Conservation (phyloP, 768 basidiomycete species). For the Mycena metata region DNA sequence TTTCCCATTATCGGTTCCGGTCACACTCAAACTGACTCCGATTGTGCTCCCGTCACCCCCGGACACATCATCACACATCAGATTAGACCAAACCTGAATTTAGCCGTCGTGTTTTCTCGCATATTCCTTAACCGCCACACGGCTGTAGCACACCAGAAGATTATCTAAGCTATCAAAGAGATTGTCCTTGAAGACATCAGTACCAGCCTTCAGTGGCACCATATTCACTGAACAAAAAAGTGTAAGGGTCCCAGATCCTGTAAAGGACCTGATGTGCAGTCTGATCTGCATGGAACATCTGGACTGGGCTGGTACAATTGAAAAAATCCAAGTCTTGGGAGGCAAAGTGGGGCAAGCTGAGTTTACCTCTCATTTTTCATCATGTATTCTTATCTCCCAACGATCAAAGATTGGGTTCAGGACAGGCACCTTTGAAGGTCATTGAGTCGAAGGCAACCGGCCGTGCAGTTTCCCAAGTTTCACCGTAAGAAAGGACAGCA, state of each 20-base stretch:
- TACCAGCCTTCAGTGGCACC: conserved; percentile 23
- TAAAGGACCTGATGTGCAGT: conserved; percentile 42
- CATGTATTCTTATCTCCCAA: neutral
- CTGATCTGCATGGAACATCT: conserved; percentile 41
- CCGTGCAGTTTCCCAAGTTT: too few species aligned
- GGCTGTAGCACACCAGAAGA: conserved; percentile 8
- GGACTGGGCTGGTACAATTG: conserved; percentile 40
- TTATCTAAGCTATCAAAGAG: conserved; percentile 14
- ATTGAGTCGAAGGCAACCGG: too few species aligned
- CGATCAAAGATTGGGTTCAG: conserved; percentile 42
- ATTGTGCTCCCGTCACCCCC: too few species aligned
- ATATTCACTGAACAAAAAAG: conserved; percentile 25
- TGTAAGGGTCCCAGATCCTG: conserved; percentile 24
- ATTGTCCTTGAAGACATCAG: conserved; percentile 32
- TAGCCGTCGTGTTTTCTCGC: conserved; percentile 26
- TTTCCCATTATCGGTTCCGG: too few species aligned
- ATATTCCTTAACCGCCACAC: conserved; percentile 34
- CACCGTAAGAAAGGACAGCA: too few species aligned
- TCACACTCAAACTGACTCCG: too few species aligned
- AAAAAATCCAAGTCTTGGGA: conserved; percentile 32
- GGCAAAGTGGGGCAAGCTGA: conserved; percentile 43
- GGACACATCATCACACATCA: too few species aligned
- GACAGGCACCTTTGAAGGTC: too few species aligned
- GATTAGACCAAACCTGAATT: neutral
- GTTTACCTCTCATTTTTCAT: neutral